Percentiles rank a stretch among this genome's conserved stretches.
These are phyloP conservation scores for Neonectria neomacrospora DNA, from an alignment of 2,329 filamentous ascomycete genomes.

Conservation along the genomic window DNA sequence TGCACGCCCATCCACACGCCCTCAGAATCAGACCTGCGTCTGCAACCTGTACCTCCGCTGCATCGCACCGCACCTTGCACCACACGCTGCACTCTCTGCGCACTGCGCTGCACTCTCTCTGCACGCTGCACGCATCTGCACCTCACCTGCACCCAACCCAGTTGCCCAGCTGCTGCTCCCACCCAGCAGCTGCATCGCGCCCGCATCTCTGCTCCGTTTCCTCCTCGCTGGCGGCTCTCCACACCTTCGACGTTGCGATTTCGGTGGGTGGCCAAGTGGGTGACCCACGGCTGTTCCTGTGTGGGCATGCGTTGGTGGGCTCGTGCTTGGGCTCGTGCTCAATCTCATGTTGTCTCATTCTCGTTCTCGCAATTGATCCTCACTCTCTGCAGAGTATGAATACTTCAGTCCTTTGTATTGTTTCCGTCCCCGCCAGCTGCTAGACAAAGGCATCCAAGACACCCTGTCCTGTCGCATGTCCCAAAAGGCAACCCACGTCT, in stretches of 20 bases:
- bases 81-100: constrained; percentile 11
- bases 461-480: background rate
- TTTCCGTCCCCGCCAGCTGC: background rate
- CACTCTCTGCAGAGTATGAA: background rate
- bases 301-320: constrained; percentile 7
- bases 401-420: background rate
- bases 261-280: constrained; percentile 3
- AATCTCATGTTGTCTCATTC: constrained; percentile 1
- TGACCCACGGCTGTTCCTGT: constrained; percentile 9
- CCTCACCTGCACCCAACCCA: constrained; percentile 12
- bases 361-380: background rate
- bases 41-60: constrained; percentile 18
- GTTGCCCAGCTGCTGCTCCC: constrained; percentile 13
- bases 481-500: constrained; percentile 15
- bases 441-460: background rate
- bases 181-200: constrained; percentile 18
- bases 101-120: background rate
- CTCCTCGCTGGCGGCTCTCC: constrained; percentile 24
- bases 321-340: constrained; percentile 5
- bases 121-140: constrained; percentile 1
- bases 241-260: background rate
- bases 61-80: constrained; percentile 24
- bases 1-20: constrained; percentile 8
- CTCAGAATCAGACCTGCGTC: constrained; percentile 25
- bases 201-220: constrained; percentile 19